Percentiles rank a stretch among this genome's conserved stretches.
phyloP scores from a whole-genome alignment of 768 basidiomycete species.

The Leccinellum rugosiceps region DNA sequence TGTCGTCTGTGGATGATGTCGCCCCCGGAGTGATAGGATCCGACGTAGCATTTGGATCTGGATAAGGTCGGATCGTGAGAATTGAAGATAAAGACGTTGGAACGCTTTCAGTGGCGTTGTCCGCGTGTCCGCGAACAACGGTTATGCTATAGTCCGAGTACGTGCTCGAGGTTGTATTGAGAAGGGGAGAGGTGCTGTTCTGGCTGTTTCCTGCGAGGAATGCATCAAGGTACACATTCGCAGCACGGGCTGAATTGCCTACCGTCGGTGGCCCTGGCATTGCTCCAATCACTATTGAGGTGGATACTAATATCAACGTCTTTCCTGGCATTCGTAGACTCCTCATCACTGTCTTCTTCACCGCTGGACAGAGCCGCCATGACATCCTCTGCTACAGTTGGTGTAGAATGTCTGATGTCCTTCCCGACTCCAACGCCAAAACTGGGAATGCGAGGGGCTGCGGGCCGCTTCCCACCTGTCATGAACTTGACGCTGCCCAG shows the following conservation, averaged over 20 bases:
- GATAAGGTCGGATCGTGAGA: conserved; percentile 62
- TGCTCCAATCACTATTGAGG: conserved; percentile 46
- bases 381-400: conserved; percentile 35
- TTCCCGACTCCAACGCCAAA: conserved; percentile 73
- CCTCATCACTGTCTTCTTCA: conserved; percentile 62
- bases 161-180: conserved; percentile 42
- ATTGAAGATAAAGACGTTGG: conserved; percentile 67
- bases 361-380: conserved; percentile 35
- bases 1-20: conserved; percentile 25
- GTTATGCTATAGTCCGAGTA: conserved; percentile 68
- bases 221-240: conserved; percentile 12
- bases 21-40: conserved; percentile 40
- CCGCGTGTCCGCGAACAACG: conserved; percentile 53
- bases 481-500: conserved; percentile 86
- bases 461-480: conserved; percentile 59
- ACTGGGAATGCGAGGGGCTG: conserved; percentile 77
- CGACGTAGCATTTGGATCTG: conserved; percentile 46
- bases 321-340: conserved; percentile 59
- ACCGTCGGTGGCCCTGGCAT: conserved; percentile 35
- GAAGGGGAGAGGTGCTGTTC: conserved; percentile 53
- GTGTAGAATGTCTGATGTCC: conserved; percentile 42
- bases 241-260: conserved; percentile 5
- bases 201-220: conserved; percentile 32
- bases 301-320: conserved; percentile 47
- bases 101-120: conserved; percentile 36